These are phyloP conservation scores for Aspergillus brunneoviolaceus DNA, from an alignment of 2,329 filamentous ascomycete species.

Conservation along the genomic window DNA sequence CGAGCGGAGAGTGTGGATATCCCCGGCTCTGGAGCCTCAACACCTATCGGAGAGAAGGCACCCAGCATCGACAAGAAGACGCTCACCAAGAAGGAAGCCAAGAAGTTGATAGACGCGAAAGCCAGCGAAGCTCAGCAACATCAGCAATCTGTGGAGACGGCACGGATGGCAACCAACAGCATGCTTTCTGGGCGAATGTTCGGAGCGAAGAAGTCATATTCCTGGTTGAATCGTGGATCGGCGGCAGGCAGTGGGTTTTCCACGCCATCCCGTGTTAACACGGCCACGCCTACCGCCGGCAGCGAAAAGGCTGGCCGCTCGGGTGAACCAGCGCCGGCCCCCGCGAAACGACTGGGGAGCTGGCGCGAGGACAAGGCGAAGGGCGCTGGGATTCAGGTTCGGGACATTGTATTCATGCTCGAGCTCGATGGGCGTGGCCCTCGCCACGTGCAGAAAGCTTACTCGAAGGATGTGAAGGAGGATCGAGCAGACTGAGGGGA, in stretches of 20 bases:
- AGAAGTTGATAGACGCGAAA: slow-evolving; percentile 70
- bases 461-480: slow-evolving; percentile 44
- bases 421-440: slow-evolving; percentile 68
- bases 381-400: slow-evolving; percentile 76
- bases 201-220: slow-evolving; percentile 49
- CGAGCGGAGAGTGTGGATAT: slow-evolving; percentile 59
- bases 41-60: slow-evolving; percentile 48
- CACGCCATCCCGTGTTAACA: slow-evolving; percentile 34
- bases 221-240: slow-evolving; percentile 45
- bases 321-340: slow-evolving; percentile 38
- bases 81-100: slow-evolving; percentile 84
- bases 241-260: slow-evolving; percentile 39
- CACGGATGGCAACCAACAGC: slow-evolving; percentile 70
- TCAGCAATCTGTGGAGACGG: slow-evolving; percentile 78
- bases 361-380: slow-evolving; percentile 77
- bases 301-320: slow-evolving; percentile 31
- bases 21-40: slow-evolving; percentile 60
- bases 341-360: slow-evolving; percentile 64
- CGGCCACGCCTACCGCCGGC: slow-evolving; percentile 31
- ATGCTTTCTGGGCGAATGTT: slow-evolving; percentile 53
- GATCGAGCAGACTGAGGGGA: slow-evolving; percentile 32
- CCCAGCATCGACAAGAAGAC: slow-evolving; percentile 65
- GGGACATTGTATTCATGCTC: slow-evolving; percentile 77
- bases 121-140: slow-evolving; percentile 76
- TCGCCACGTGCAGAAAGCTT: slow-evolving; percentile 46